phyloP scores from a whole-genome alignment of 2,329 filamentous ascomycete genomes.

The Pseudonectria buxi region DNA sequence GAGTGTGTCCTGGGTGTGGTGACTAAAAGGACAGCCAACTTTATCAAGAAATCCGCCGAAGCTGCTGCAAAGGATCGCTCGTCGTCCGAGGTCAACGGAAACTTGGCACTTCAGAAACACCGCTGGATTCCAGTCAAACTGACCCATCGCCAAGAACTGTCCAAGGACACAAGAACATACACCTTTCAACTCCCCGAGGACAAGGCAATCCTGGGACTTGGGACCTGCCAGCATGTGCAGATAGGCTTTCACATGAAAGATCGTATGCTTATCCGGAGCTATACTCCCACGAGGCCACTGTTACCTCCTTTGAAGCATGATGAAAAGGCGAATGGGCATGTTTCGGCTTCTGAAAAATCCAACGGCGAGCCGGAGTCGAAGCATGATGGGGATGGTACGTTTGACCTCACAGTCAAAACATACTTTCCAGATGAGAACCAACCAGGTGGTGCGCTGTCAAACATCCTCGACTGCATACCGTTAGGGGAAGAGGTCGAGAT shows the following conservation, averaged over 20 bases:
- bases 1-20: slow-evolving; percentile 44
- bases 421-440: slow-evolving; percentile 41
- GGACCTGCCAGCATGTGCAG: slow-evolving; percentile 46
- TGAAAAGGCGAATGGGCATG: not conserved
- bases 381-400: slow-evolving; percentile 35
- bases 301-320: slow-evolving; percentile 13
- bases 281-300: slow-evolving; percentile 43
- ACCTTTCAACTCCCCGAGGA: slow-evolving; percentile 37
- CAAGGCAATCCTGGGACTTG: slow-evolving; percentile 37
- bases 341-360: not conserved
- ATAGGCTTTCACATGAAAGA: slow-evolving; percentile 47
- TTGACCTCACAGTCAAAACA: slow-evolving; percentile 44
- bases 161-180: slow-evolving; percentile 34
- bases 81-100: slow-evolving; percentile 16
- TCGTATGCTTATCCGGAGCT: slow-evolving; percentile 42
- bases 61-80: slow-evolving; percentile 31
- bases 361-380: too few relatives aligned
- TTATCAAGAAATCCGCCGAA: slow-evolving; percentile 38
- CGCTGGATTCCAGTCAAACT: slow-evolving; percentile 41
- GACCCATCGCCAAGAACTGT: slow-evolving; percentile 29
- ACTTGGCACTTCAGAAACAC: slow-evolving; percentile 33
- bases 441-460: slow-evolving; percentile 47
- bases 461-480: slow-evolving; percentile 44
- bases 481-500: slow-evolving; percentile 44
- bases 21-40: slow-evolving; percentile 41